Conservation (phyloP, 345 rosid species). For the Arabis hirsuta region DNA sequence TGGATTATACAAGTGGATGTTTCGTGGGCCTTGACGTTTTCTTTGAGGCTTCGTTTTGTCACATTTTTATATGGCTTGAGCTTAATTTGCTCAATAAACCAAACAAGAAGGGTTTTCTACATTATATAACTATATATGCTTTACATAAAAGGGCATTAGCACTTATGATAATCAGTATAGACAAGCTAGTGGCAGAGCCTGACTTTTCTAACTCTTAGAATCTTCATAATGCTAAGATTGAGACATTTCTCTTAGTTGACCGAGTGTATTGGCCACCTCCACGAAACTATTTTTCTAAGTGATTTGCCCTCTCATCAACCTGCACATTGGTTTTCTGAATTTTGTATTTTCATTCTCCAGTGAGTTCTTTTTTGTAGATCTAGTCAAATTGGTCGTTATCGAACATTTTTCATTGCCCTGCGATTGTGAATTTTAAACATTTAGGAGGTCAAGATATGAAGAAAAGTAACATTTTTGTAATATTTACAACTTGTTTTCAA, state of each 20-base stretch:
- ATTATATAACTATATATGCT: neutral
- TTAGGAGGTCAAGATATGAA: conserved; percentile 20
- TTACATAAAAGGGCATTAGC: conserved; percentile 25
- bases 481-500: conserved; percentile 41
- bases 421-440: neutral
- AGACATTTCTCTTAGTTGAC: conserved; percentile 37
- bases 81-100: neutral
- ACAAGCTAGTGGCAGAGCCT: conserved; percentile 36
- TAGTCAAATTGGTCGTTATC: neutral
- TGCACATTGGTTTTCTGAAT: conserved; percentile 31
- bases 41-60: conserved; percentile 11
- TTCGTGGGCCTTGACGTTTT: conserved; percentile 18
- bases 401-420: neutral
- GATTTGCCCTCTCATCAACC: conserved; percentile 41
- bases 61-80: conserved; percentile 13
- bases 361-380: neutral
- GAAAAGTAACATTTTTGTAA: conserved; percentile 38
- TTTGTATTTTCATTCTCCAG: conserved; percentile 25
- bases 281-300: conserved; percentile 28
- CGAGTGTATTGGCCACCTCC: conserved; percentile 40
- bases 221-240: conserved; percentile 28
- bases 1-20: conserved; percentile 13
- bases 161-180: conserved; percentile 27
- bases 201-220: conserved; percentile 25
- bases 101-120: conserved; percentile 25